phyloP scores from a whole-genome alignment of 495 filamentous ascomycete species.

The Astrothelium macrocarpum region DNA sequence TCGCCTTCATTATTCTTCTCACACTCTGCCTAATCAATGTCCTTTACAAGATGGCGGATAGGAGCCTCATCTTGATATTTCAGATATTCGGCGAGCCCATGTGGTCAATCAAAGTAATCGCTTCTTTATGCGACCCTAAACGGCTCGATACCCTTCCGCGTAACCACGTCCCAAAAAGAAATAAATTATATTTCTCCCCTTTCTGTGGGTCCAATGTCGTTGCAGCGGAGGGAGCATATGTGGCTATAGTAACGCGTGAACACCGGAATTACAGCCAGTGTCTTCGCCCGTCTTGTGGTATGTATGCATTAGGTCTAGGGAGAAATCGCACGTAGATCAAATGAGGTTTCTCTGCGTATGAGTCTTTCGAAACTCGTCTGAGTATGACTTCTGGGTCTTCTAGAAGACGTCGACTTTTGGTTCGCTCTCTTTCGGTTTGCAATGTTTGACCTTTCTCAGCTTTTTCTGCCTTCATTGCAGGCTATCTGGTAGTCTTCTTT shows the following conservation, averaged over 20 bases:
- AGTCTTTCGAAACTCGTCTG: slow-evolving; percentile 69
- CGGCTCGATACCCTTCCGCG: slow-evolving; percentile 38
- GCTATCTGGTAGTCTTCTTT: slow-evolving; percentile 22
- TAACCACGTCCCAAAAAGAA: slow-evolving; percentile 35
- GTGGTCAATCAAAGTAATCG: slow-evolving; percentile 80
- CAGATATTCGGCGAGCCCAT: slow-evolving; percentile 79
- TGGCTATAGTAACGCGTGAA: slow-evolving; percentile 83
- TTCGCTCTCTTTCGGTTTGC: background rate
- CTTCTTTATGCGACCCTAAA: slow-evolving; percentile 65
- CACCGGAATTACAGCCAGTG: slow-evolving; percentile 95
- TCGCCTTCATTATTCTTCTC: slow-evolving; percentile 53
- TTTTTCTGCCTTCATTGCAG: slow-evolving; percentile 21
- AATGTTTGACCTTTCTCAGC: slow-evolving; percentile 24
- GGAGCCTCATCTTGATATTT: slow-evolving; percentile 66
- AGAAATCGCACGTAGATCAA: slow-evolving; percentile 74
- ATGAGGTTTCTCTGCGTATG: slow-evolving; percentile 68
- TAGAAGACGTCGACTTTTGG: slow-evolving; percentile 32
- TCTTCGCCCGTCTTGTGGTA: slow-evolving; percentile 89
- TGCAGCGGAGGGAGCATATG: slow-evolving; percentile 44
- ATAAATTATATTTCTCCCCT: slow-evolving; percentile 38
- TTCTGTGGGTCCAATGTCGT: slow-evolving; percentile 39
- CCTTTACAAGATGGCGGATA: slow-evolving; percentile 64
- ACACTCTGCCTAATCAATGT: slow-evolving; percentile 79
- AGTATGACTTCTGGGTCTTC: slow-evolving; percentile 68
- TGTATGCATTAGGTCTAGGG: slow-evolving; percentile 75